Evolutionary conservation across 2,329 filamentous ascomycete genomes (phyloP), one percentile per base, ranked within the genome.

Genomic region (Alternaria viburni): DNA sequence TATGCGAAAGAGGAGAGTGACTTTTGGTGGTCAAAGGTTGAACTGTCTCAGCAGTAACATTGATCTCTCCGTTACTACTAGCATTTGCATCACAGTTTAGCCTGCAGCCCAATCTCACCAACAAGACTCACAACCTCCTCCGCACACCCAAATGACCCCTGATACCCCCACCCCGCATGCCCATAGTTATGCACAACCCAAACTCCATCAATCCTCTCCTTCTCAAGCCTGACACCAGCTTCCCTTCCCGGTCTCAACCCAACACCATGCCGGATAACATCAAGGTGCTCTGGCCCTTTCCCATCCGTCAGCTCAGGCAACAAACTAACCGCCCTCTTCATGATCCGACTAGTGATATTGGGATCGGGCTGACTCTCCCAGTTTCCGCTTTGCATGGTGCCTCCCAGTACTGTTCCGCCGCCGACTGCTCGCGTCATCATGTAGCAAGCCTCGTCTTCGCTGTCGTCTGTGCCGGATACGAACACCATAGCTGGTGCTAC

Each of bases 381-480:
- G 72, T 89, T 91, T 26, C 89, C 86, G 69, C 89, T 87, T 77
- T 93, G 90, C 73, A 96, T 92, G 41, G 89, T 94, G 2, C 93
- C 93, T 17, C 93, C 93, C 3, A 97, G 82, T 32, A 97, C 85
- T 0, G 92, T 96, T 15, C 93, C 93, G 13, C 93, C 93, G 67
- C 77, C 83, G 21, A 85, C 85, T 0, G 93, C 91, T 43, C 93
- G 86, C 71, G 88, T 89, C 93, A 97, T 97, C 55, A 91, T 85
- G 77, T 97, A 97, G 63, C 87, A 82, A 4, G 89, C 82, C 79
- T 97, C 93, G 43, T 90, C 89, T 0, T 85, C 83, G 3, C 87
- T 89, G 71, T 95, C 91, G 50, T 93, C 90, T 0, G 88, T 91
- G 44, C 91, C 91, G 6, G 91, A 93, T 21, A 86, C 84, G 11